A percentile compares a stretch with the other conserved stretches of the same genome.
Evolutionary conservation across 1,284 basidiomycete species (phyloP).

Genomic region (Apiotrichum mycotoxinovorans): DNA sequence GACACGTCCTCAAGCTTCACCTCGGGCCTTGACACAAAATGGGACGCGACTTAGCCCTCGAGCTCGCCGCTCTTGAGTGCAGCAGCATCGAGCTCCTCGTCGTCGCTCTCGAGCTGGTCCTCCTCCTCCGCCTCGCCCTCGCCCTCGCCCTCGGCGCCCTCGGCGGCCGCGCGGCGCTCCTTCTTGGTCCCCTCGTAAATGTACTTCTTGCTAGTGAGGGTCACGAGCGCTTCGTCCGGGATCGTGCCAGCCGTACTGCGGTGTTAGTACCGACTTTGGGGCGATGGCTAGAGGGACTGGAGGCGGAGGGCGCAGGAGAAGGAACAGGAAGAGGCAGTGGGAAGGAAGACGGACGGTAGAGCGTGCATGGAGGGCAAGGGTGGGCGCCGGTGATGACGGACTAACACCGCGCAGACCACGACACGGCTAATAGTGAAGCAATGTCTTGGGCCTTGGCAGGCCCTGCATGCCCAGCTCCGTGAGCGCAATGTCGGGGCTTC

Average conservation of each 20-base stretch:
- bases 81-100: background rate
- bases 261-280: too few species aligned
- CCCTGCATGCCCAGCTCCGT: too few species aligned
- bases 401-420: too few species aligned
- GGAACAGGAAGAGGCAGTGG: too few species aligned
- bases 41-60: slow-evolving; percentile 58
- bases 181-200: slow-evolving; percentile 53
- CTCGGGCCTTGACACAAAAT: background rate
- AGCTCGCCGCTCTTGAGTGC: slow-evolving; percentile 62
- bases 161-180: slow-evolving; percentile 28
- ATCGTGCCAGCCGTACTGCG: slow-evolving; percentile 69
- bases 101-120: slow-evolving; percentile 57
- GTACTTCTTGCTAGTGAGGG: slow-evolving; percentile 56
- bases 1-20: too few species aligned
- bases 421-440: too few species aligned
- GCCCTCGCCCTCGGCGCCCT: slow-evolving; percentile 54
- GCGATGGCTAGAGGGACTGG: too few species aligned
- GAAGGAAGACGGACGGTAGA: too few species aligned
- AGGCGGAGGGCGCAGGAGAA: background rate
- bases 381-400: too few species aligned
- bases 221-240: slow-evolving; percentile 60
- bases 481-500: too few species aligned
- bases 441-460: too few species aligned
- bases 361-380: too few species aligned
- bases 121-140: slow-evolving; percentile 54